Evolutionary conservation across 192 early-diverging fungal species (phyloP).

Genomic region (Chytriomyces sp.): DNA sequence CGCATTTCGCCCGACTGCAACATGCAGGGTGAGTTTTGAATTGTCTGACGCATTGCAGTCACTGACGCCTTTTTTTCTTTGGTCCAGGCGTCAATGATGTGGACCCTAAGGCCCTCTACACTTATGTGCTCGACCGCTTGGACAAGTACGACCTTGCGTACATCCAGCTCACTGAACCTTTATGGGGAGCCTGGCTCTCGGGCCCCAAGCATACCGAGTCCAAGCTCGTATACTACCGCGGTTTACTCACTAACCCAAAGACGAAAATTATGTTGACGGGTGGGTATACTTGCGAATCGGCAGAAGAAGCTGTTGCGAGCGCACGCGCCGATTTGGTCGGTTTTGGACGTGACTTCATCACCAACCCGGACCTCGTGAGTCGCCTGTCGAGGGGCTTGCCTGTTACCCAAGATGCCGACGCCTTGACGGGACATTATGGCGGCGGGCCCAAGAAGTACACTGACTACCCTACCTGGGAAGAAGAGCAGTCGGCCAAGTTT

Average conservation of each 20-base stretch:
- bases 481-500: conserved; percentile 21
- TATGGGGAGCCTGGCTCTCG: conserved; percentile 34
- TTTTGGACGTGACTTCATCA: conserved; percentile 48
- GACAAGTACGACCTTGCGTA: conserved; percentile 35
- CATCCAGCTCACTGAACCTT: conserved; percentile 46
- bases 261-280: conserved; percentile 45
- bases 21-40: conserved; percentile 23
- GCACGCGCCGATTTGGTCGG: conserved; percentile 49
- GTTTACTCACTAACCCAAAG: conserved; percentile 7
- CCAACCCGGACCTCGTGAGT: conserved; percentile 54
- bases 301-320: conserved; percentile 33
- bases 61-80: background rate
- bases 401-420: conserved; percentile 35
- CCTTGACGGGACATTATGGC: conserved; percentile 34
- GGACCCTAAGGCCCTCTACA: conserved; percentile 29
- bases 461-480: conserved; percentile 40
- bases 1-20: conserved; percentile 40
- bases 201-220: conserved; percentile 36
- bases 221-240: conserved; percentile 23
- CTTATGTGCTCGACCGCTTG: conserved; percentile 36
- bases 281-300: conserved; percentile 41
- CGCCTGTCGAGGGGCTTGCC: conserved; percentile 32
- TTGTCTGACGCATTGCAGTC: no score
- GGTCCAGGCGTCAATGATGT: conserved; percentile 10
- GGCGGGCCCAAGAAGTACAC: conserved; percentile 39